phyloP scores from a whole-genome alignment of 352 stramenopile species.

The Globisporangium solare region DNA sequence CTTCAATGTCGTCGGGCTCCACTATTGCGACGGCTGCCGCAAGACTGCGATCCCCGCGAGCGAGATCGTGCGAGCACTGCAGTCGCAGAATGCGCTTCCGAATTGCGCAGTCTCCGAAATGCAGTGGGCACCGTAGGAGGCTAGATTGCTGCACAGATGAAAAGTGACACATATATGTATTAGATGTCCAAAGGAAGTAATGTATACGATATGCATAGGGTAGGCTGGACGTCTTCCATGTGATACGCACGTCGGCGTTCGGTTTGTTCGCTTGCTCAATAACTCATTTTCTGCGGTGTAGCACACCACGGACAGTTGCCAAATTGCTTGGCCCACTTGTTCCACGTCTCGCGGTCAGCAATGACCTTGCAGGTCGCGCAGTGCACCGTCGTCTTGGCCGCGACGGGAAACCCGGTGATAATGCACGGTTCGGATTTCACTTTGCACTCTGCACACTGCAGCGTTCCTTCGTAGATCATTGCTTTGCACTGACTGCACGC shows the following conservation, averaged over 20 bases:
- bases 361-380: conserved; percentile 88
- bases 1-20: conserved; percentile 35
- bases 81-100: conserved; percentile 13
- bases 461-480: conserved; percentile 83
- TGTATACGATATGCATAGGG: no score
- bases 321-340: conserved; percentile 89
- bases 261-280: conserved; percentile 22
- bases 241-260: no score
- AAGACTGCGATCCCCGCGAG: conserved; percentile 35
- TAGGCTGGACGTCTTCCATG: no score
- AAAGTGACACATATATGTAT: no score
- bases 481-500: conserved; percentile 72
- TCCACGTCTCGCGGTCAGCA: conserved; percentile 81
- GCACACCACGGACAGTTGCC: conserved; percentile 77
- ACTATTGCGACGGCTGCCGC: conserved; percentile 49
- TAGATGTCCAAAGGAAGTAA: no score
- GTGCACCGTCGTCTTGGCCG: conserved; percentile 82
- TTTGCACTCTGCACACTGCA: conserved; percentile 79
- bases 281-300: conserved; percentile 83
- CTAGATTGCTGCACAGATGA: no score
- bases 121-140: conserved; percentile 2
- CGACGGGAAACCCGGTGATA: conserved; percentile 89
- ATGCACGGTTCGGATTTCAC: conserved; percentile 81
- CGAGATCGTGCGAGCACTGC: conserved; percentile 27
- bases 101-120: conserved; percentile 17